Conservation (phyloP, 2,329 filamentous ascomycete genomes). For the Venturia carpophila region DNA sequence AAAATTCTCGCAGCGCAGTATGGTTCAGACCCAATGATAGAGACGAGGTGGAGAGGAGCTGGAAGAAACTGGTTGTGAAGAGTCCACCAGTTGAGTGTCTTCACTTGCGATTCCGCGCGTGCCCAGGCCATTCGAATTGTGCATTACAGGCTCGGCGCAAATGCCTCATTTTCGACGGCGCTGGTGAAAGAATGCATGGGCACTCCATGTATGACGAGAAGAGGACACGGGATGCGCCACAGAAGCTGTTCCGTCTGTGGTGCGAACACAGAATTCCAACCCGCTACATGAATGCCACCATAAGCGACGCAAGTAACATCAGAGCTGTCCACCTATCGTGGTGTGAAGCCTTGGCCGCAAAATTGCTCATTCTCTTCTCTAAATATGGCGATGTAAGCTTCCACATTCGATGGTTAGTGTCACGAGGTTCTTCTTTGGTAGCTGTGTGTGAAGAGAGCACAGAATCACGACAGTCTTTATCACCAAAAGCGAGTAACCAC, state of each 20-base stretch:
- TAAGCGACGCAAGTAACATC: slow-evolving; percentile 20
- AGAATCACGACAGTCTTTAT: too few relatives aligned
- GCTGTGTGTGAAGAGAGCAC: too few relatives aligned
- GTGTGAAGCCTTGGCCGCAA: not conserved
- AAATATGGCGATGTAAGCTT: not conserved
- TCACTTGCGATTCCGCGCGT: not conserved
- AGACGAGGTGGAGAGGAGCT: not conserved
- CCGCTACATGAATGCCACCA: slow-evolving; percentile 25
- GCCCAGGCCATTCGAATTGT: too few relatives aligned
- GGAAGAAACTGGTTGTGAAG: too few relatives aligned
- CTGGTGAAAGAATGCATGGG: not conserved
- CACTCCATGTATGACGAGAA: not conserved
- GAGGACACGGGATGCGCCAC: slow-evolving; percentile 22
- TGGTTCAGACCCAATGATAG: not conserved
- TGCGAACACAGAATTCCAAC: slow-evolving; percentile 25
- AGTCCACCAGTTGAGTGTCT: too few relatives aligned
- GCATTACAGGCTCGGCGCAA: too few relatives aligned
- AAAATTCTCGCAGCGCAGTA: not conserved
- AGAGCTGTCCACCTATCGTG: not conserved
- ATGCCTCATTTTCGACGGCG: not conserved
- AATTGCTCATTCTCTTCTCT: not conserved
- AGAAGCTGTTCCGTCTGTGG: slow-evolving; percentile 22
- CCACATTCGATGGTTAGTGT: too few relatives aligned
- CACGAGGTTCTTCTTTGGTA: too few relatives aligned
- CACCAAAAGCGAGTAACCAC: not conserved